Conservation (phyloP, 495 filamentous ascomycete genomes). For the Usnea hakonensis region DNA sequence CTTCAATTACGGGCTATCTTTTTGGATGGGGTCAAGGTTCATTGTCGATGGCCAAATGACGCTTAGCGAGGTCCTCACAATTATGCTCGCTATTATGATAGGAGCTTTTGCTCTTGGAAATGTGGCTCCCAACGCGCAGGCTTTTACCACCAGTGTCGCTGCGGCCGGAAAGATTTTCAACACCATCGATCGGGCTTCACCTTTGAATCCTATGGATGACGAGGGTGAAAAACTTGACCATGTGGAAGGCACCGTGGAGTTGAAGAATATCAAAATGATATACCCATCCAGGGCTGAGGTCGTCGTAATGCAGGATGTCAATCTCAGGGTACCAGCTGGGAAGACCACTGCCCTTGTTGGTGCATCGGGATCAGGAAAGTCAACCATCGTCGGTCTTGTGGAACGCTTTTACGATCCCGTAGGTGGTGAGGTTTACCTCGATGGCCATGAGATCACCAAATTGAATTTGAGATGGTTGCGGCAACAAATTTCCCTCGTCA, state of each 20-base stretch:
- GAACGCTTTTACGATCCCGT: constrained; percentile 92
- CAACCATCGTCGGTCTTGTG: constrained; percentile 83
- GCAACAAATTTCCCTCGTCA: constrained; percentile 83
- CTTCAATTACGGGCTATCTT: constrained; percentile 82
- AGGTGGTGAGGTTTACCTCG: constrained; percentile 67
- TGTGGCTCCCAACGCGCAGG: constrained; percentile 75
- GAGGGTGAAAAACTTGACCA: constrained; percentile 61
- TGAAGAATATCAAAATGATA: constrained; percentile 81
- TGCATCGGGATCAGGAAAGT: constrained; percentile 83
- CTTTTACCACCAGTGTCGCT: constrained; percentile 72
- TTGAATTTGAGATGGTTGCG: constrained; percentile 89
- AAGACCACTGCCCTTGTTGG: constrained; percentile 84
- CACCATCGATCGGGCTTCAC: constrained; percentile 86
- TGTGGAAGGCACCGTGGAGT: constrained; percentile 69
- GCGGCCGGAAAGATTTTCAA: constrained; percentile 85
- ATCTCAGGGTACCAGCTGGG: constrained; percentile 69
- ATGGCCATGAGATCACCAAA: constrained; percentile 71
- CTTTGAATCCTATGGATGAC: constrained; percentile 69
- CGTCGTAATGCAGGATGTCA: constrained; percentile 74
- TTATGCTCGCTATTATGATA: constrained; percentile 83
- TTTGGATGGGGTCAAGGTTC: constrained; percentile 89
- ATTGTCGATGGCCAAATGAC: constrained; percentile 58
- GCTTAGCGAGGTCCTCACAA: constrained; percentile 55
- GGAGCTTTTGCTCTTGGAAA: constrained; percentile 88
- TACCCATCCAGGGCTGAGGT: constrained; percentile 92